Evolutionary conservation across 257 asterid species (phyloP), one percentile per base, ranked within the genome.

Genomic region (Solanum virginianum): DNA sequence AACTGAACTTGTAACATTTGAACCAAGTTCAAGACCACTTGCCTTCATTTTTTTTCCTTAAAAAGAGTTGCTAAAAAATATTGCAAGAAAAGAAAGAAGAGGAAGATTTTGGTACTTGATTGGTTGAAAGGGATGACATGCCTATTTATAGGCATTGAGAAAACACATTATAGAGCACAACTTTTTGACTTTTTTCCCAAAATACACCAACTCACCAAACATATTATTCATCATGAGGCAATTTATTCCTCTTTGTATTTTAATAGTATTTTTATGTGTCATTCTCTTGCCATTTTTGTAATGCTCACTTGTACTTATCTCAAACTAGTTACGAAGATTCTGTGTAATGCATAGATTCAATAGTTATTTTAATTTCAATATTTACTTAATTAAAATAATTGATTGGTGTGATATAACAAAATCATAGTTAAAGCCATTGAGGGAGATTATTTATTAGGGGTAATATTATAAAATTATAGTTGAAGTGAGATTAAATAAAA

Each of bases 21-120:
- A 83, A 4, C 85, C 86, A 62, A 84, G 43, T 49, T 86, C 89
- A 39, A 88, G n/a, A 45, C 57, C 81, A 77, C 65, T 86, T 14
- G 83, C 80, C 84, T 85, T 88, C 90, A 81, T 82, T 79, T 53
- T 79, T 49, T 66, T 15, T 45, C 41, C n/a, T 9, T 8, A 24
- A 13, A 0, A n/a, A 22, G 13, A 15, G 15, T 49, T 75, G 81
- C 63, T 24, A 77, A 16, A 15, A 15, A 26, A 51, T 77, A 9
- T 16, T 79, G 22, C 6, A 7, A 51, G 65, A 69, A 26, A 43
- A 18, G 54, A 55, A 49, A 22, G 22, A 49, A 20, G 80, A 41
- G 39, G 15, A 69, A 68, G 69, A 55, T 84, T 56, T 24, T 13
- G 39, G 82, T 17, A 6, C 17, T 72, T 56, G 71, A n/a, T 84